Percentiles rank a stretch among this genome's conserved stretches.
Conservation (phyloP, 1,284 basidiomycete species). For the Rhodotorula mucilaginosa region DNA sequence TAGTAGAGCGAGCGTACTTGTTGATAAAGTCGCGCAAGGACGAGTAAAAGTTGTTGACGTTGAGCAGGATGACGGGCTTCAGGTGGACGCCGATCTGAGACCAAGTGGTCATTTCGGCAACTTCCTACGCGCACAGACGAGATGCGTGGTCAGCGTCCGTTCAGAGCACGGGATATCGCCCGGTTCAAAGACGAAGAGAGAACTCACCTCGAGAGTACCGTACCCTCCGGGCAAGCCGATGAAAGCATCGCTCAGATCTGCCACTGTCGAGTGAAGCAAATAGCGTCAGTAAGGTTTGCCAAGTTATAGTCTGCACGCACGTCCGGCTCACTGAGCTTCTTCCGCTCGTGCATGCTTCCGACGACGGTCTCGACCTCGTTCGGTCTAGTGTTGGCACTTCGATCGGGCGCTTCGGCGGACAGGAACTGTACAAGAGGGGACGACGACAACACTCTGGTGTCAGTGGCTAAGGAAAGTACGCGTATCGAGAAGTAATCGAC, state of each 20-base stretch:
- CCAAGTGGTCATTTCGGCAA: slow-evolving; percentile 50
- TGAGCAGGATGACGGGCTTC: slow-evolving; percentile 48
- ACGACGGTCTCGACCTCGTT: slow-evolving; percentile 43
- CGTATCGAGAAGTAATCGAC: too few species aligned
- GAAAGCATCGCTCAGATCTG: slow-evolving; percentile 44
- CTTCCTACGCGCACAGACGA: slow-evolving; percentile 20
- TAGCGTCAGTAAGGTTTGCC: background rate
- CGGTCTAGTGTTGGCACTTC: slow-evolving; percentile 2
- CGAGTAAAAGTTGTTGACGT: slow-evolving; percentile 46
- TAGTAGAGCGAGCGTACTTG: slow-evolving; percentile 9
- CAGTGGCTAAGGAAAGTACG: background rate
- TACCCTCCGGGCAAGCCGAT: slow-evolving; percentile 42
- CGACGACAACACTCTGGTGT: background rate
- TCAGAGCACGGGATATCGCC: too few species aligned
- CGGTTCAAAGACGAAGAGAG: too few species aligned
- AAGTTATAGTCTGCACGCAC: too few species aligned
- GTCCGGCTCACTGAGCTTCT: slow-evolving; percentile 41
- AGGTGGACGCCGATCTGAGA: slow-evolving; percentile 47
- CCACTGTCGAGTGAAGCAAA: slow-evolving; percentile 10
- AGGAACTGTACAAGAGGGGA: slow-evolving; percentile 19
- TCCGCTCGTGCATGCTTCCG: slow-evolving; percentile 48
- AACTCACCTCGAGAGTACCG: slow-evolving; percentile 31
- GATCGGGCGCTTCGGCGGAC: slow-evolving; percentile 25
- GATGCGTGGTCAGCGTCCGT: background rate
- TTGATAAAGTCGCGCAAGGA: slow-evolving; percentile 44